A percentile compares a stretch with the other conserved stretches of the same genome.
Evolutionary conservation across 2,329 filamentous ascomycete genomes (phyloP).

Genomic region (Pseudogymnoascus pannorum): DNA sequence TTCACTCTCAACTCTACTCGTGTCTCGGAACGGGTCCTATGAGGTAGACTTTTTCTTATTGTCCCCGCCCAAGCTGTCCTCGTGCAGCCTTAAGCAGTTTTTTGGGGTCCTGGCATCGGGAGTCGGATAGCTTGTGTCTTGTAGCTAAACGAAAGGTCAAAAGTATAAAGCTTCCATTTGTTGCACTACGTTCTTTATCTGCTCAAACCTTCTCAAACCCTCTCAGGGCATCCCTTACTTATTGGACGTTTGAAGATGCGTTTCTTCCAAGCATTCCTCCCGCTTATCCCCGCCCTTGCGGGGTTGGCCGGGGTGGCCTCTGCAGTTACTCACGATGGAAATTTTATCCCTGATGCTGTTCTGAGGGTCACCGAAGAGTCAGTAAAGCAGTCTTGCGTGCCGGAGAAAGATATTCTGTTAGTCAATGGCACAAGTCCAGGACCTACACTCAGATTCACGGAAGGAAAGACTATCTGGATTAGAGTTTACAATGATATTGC

Average conservation of each 20-base stretch:
- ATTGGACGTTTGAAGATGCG: slow-evolving; percentile 1
- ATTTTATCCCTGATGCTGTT: slow-evolving; percentile 33
- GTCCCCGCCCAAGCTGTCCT: not conserved
- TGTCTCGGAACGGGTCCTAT: not conserved
- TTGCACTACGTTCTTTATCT: not conserved
- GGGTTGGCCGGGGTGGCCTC: not conserved
- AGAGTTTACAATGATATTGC: slow-evolving; percentile 47
- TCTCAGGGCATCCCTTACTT: not conserved
- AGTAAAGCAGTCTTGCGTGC: slow-evolving; percentile 31
- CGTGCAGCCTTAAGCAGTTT: not conserved
- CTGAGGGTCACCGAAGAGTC: slow-evolving; percentile 34
- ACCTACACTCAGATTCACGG: slow-evolving; percentile 35
- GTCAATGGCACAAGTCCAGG: slow-evolving; percentile 44
- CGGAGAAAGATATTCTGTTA: slow-evolving; percentile 32
- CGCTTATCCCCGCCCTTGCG: not conserved
- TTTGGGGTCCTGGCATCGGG: not conserved
- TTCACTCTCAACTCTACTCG: not conserved
- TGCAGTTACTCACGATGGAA: slow-evolving; percentile 17
- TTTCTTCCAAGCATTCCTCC: not conserved
- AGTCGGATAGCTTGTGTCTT: not conserved
- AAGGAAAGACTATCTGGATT: slow-evolving; percentile 41
- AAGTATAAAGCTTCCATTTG: not conserved
- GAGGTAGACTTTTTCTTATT: not conserved
- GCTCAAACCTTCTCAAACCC: not conserved
- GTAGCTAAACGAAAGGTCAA: not conserved